Conservation (phyloP, 208 protist species). For the Vickermania spadyakhi region DNA sequence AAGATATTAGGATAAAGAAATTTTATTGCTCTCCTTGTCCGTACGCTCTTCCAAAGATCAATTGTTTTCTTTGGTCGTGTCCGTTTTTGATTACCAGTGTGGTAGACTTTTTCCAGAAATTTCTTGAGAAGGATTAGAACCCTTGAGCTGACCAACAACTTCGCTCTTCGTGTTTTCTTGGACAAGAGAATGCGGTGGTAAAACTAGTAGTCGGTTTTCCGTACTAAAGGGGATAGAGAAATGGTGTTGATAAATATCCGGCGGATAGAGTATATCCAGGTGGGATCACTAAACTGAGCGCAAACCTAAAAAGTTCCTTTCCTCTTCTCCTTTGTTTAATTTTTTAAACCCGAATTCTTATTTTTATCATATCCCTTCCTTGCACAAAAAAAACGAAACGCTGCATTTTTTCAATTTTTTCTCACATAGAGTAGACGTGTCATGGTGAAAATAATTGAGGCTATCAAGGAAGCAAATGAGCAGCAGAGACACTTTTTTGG, state of each 20-base stretch:
- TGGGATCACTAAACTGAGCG: too few relatives aligned
- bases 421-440: neutral
- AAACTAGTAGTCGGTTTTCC: too few relatives aligned
- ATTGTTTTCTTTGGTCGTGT: slow-evolving; percentile 70
- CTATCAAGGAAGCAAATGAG: slow-evolving; percentile 48
- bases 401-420: slow-evolving; percentile 5
- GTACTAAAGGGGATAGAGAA: too few relatives aligned
- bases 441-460: slow-evolving; percentile 77
- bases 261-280: too few relatives aligned
- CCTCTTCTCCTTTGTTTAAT: neutral
- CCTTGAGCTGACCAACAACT: too few relatives aligned
- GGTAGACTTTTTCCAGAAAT: slow-evolving; percentile 20
- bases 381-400: too few relatives aligned
- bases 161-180: too few relatives aligned
- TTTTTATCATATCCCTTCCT: too few relatives aligned
- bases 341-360: neutral
- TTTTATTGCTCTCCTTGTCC: slow-evolving; percentile 71
- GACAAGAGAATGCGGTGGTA: too few relatives aligned
- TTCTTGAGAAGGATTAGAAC: too few relatives aligned
- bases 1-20: slow-evolving; percentile 86
- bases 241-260: too few relatives aligned
- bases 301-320: too few relatives aligned
- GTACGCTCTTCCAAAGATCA: slow-evolving; percentile 42
- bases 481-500: slow-evolving; percentile 58
- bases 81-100: slow-evolving; percentile 52